A percentile compares a stretch with the other conserved stretches of the same genome.
phyloP scores from a whole-genome alignment of 2,329 filamentous ascomycete species.

The Phyllosticta paracitricarpa region DNA sequence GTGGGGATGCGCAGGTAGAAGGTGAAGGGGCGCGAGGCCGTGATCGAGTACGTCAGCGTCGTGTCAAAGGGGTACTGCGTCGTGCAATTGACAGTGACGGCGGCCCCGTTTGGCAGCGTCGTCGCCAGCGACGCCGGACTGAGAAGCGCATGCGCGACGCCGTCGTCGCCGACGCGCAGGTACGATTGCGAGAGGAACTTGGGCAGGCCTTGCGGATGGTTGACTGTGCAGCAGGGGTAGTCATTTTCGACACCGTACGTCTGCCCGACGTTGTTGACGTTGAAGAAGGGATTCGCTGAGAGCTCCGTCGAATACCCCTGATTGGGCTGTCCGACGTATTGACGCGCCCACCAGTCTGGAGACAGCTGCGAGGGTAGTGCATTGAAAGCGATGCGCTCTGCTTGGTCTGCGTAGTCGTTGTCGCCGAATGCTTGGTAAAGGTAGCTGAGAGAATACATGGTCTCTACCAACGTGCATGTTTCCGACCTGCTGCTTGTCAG shows the following conservation, averaged over 20 bases:
- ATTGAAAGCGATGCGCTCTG: slow-evolving; percentile 46
- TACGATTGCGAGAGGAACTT: slow-evolving; percentile 43
- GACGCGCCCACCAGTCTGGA: slow-evolving; percentile 46
- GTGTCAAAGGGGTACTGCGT: slow-evolving; percentile 43
- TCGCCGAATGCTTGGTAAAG: slow-evolving; percentile 41
- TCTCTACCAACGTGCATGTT: slow-evolving; percentile 43
- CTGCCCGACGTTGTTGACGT: slow-evolving; percentile 35
- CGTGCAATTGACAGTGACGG: slow-evolving; percentile 35
- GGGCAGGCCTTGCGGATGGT: slow-evolving; percentile 47
- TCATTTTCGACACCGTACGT: slow-evolving; percentile 43
- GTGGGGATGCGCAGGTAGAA: slow-evolving; percentile 38
- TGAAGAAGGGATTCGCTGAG: slow-evolving; percentile 36
- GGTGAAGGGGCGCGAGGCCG: slow-evolving; percentile 26
- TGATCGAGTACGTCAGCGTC: slow-evolving; percentile 31
- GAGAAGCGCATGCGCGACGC: slow-evolving; percentile 42
- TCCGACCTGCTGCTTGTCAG: slow-evolving; percentile 25
- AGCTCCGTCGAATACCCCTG: slow-evolving; percentile 41
- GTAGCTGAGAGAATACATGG: slow-evolving; percentile 42
- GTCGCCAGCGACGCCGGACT: slow-evolving; percentile 35
- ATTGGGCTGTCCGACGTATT: slow-evolving; percentile 46
- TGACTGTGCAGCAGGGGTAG: slow-evolving; percentile 49
- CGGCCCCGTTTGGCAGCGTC: slow-evolving; percentile 18
- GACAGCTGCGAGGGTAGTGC: slow-evolving; percentile 43
- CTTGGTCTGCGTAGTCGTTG: slow-evolving; percentile 40
- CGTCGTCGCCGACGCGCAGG: slow-evolving; percentile 32